phyloP scores from a whole-genome alignment of 2,329 filamentous ascomycete species.

The Pseudogymnoascus sp. region DNA sequence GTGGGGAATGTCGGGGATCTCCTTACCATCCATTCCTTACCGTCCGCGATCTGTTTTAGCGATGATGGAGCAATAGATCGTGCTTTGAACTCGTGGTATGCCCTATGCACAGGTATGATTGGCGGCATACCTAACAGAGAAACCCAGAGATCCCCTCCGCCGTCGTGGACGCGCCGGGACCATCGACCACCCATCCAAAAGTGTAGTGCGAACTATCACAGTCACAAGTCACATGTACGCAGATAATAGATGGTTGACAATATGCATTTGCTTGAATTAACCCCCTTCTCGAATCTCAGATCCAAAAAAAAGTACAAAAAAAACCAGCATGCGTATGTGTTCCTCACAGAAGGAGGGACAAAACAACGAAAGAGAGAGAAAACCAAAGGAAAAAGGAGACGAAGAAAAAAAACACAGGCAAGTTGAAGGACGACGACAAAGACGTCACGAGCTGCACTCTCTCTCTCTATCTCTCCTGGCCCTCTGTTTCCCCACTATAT shows the following conservation, averaged over 20 bases:
- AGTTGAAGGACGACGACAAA: neutral
- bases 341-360: neutral
- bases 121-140: no score
- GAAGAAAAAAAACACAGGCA: neutral
- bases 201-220: neutral
- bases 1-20: no score
- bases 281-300: conserved; percentile 5
- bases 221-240: neutral
- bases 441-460: neutral
- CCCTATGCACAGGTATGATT: no score
- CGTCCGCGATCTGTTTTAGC: no score
- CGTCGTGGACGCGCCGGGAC: no score
- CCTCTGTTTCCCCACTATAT: neutral
- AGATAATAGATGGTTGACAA: conserved; percentile 1
- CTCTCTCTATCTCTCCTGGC: neutral
- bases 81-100: no score
- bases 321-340: neutral
- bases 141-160: no score
- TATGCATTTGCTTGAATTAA: conserved; percentile 3
- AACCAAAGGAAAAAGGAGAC: neutral
- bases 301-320: neutral
- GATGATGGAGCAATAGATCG: no score
- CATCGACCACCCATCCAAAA: no score
- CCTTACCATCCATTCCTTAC: no score
- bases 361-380: neutral